Evolutionary conservation across 176 grass and related monocot genomes (phyloP), one percentile per base, ranked within the genome.

Genomic region (Cenchrus purpureus): DNA sequence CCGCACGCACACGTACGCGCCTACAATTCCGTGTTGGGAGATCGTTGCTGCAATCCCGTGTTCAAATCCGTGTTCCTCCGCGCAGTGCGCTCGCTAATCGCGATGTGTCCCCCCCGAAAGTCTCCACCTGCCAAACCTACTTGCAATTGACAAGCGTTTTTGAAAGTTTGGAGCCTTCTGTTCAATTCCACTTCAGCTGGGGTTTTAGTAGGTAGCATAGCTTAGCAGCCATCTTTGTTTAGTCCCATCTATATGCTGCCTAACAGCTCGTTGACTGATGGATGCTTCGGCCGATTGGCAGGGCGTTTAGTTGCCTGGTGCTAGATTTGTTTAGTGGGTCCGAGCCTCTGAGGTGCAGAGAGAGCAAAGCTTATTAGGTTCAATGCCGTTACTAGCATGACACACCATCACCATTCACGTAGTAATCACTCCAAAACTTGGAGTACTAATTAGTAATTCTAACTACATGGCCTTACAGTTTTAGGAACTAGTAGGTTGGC

Each of bases 11-110:
- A 68, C 44, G 44, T 45, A 45, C 6, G 11, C 17, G 54, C 81
- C 44, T 66, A 51, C 73, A 40, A n/a, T 82, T 90, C 83, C 15
- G 73, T 78, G 78, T 78, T 59, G 37, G 34, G 34, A 74, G 42
- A 73, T 73, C 44, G 20, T 42, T 81, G 31, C 64, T 68, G 51
- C 16, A 28, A 5, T 16, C 62, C 42, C 76, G 12, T 15, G 55
- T 78, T 16, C 59, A 73, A 64, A 52, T 51, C 46, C 64, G 56
- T 25, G 57, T 79, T 19, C 61, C 40, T 8, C 10, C 42, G 56
- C 55, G 31, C 57, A 6, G 53, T 32, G 48, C 31, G 80, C 15
- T 32, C n/a, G 43, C 71, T 64, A 34, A 43, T 79, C 48, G 51
- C 49, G 43, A 62, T 85, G 65, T 34, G 34, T 34, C 34, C 37